Conservation (phyloP, 371 early-diverging fungal species). For the Circinella minor region DNA sequence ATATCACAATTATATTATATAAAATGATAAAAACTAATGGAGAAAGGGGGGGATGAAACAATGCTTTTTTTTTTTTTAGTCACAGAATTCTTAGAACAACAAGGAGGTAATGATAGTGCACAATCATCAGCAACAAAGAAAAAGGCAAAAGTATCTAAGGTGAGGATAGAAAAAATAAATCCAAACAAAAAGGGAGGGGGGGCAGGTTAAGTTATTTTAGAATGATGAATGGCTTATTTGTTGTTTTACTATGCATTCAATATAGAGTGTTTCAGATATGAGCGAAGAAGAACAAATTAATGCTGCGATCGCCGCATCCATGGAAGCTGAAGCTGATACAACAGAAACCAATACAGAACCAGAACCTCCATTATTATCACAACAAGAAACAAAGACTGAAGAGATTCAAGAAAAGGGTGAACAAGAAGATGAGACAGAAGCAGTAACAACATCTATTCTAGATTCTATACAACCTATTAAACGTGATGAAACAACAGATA, state of each 20-base stretch:
- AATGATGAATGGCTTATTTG: neutral
- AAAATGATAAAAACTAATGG: neutral
- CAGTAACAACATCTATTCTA: constrained; percentile 33
- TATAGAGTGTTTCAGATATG: constrained; percentile 65
- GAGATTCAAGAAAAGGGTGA: constrained; percentile 15
- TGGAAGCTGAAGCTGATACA: constrained; percentile 38
- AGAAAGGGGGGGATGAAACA: neutral
- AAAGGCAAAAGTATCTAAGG: constrained; percentile 35
- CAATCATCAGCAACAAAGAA: constrained; percentile 25
- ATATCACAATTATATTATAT: neutral
- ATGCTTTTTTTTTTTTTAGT: constrained; percentile 24
- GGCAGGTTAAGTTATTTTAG: neutral
- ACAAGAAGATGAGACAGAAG: constrained; percentile 26
- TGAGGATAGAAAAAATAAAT: constrained; percentile 4
- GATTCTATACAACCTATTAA: constrained; percentile 53
- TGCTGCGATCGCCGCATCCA: constrained; percentile 80
- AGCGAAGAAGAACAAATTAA: constrained; percentile 91
- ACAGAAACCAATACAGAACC: neutral
- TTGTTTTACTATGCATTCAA: neutral
- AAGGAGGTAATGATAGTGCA: constrained; percentile 28
- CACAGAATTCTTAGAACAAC: constrained; percentile 53
- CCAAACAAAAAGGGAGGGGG: neutral
- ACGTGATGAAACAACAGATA: constrained; percentile 57
- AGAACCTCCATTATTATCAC: neutral
- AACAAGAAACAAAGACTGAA: constrained; percentile 2